Percentiles rank a stretch among this genome's conserved stretches.
phyloP scores from a whole-genome alignment of 2,329 filamentous ascomycete species.

The Aureobasidium uvarum region DNA sequence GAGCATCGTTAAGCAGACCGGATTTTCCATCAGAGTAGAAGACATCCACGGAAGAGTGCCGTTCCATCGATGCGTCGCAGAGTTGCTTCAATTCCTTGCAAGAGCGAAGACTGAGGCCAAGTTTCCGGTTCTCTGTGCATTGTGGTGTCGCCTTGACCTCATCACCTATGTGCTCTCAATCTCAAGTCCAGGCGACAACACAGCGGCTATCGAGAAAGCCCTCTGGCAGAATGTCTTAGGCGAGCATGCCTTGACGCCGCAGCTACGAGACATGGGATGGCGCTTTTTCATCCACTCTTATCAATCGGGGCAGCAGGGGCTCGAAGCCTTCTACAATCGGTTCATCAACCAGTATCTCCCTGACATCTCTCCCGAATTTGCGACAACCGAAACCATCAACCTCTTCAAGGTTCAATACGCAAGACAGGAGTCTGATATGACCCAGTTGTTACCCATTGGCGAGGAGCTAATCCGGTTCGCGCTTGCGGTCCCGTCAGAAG shows the following conservation, averaged over 20 bases:
- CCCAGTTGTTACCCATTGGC: neutral
- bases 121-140: neutral
- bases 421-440: neutral
- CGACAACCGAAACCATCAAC: constrained; percentile 46
- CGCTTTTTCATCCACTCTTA: constrained; percentile 57
- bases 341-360: constrained; percentile 59
- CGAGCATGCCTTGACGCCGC: constrained; percentile 55
- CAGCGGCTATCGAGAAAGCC: constrained; percentile 51
- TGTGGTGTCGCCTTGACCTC: constrained; percentile 1
- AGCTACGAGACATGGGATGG: constrained; percentile 69
- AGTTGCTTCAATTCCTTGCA: constrained; percentile 41
- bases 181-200: neutral
- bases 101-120: constrained; percentile 30
- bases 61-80: constrained; percentile 36
- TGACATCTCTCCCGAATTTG: constrained; percentile 55
- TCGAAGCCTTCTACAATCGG: constrained; percentile 42
- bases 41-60: neutral
- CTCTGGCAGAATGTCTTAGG: constrained; percentile 76
- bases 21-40: neutral
- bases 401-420: neutral
- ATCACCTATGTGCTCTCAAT: neutral
- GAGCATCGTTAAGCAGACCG: neutral
- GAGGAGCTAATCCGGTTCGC: constrained; percentile 4
- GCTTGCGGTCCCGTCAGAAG: neutral
- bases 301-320: constrained; percentile 35